phyloP scores from a whole-genome alignment of 352 stramenopile species.

The Discostella stelligera region DNA sequence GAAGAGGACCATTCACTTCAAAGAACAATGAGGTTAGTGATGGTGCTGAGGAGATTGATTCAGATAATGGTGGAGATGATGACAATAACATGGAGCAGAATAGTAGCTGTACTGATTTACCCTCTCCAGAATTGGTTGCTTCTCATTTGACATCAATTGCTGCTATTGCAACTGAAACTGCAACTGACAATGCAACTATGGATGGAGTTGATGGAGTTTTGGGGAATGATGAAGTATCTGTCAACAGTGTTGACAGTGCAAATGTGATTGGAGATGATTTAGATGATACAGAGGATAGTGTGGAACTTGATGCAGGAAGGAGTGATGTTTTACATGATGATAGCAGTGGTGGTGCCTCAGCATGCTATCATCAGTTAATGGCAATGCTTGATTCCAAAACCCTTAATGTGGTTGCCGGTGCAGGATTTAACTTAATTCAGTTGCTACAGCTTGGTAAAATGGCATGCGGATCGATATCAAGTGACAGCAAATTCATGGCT shows the following conservation, averaged over 20 bases:
- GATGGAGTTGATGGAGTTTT: too few relatives aligned
- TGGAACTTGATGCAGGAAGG: too few relatives aligned
- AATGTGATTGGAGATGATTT: background rate
- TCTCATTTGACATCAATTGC: too few relatives aligned
- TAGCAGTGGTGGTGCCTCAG: background rate
- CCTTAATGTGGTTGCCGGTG: background rate
- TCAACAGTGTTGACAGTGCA: background rate
- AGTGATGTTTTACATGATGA: background rate
- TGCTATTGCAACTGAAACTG: too few relatives aligned
- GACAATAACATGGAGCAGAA: too few relatives aligned
- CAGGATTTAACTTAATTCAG: background rate
- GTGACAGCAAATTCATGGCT: constrained; percentile 6
- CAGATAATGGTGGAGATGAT: too few relatives aligned
- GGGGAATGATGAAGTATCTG: background rate
- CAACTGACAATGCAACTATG: background rate
- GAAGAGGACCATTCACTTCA: background rate
- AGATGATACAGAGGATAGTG: background rate
- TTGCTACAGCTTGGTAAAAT: constrained; percentile 3
- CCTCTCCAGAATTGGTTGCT: too few relatives aligned
- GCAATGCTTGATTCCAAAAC: background rate
- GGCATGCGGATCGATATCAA: background rate
- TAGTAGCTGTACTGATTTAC: background rate
- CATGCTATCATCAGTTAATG: background rate
- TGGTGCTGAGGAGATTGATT: too few relatives aligned
- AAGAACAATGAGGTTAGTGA: background rate